A percentile compares a stretch with the other conserved stretches of the same genome.
These are phyloP conservation scores for Lentinula raphanica DNA, from an alignment of 768 basidiomycete genomes.

Conservation along the genomic window DNA sequence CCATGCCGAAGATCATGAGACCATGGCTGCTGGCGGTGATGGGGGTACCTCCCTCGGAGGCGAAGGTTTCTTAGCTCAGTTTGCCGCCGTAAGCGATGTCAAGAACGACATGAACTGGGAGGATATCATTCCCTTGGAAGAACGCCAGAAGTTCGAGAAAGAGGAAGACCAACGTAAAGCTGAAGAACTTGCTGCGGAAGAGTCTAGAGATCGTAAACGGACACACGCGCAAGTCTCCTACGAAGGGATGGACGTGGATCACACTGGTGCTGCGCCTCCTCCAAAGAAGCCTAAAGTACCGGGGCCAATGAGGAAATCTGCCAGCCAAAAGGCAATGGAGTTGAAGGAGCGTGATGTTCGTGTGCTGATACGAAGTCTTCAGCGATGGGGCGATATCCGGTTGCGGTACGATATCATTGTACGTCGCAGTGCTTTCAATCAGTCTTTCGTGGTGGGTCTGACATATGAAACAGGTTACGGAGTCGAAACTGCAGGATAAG, in stretches of 20 bases:
- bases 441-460: slow-evolving; percentile 6
- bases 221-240: slow-evolving; percentile 85
- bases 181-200: slow-evolving; percentile 65
- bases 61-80: slow-evolving; percentile 91
- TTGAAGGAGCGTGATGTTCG: slow-evolving; percentile 96
- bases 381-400: slow-evolving; percentile 96
- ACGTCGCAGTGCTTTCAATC: slow-evolving; percentile 28
- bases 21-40: slow-evolving; percentile 73
- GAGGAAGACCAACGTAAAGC: slow-evolving; percentile 74
- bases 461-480: slow-evolving; percentile 55
- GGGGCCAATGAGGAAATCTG: slow-evolving; percentile 77
- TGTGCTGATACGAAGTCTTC: slow-evolving; percentile 88
- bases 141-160: slow-evolving; percentile 76
- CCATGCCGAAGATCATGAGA: slow-evolving; percentile 96
- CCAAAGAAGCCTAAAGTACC: slow-evolving; percentile 73
- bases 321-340: slow-evolving; percentile 92
- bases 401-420: slow-evolving; percentile 93
- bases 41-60: slow-evolving; percentile 95
- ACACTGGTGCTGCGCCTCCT: slow-evolving; percentile 53
- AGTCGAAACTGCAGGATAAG: slow-evolving; percentile 90
- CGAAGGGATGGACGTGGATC: slow-evolving; percentile 90
- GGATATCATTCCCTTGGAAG: slow-evolving; percentile 94
- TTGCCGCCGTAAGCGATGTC: slow-evolving; percentile 94
- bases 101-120: slow-evolving; percentile 99
- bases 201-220: slow-evolving; percentile 73